Evolutionary conservation across 225 moss, liverwort and hornwort species (phyloP).

Genomic region (Asterella californica): DNA sequence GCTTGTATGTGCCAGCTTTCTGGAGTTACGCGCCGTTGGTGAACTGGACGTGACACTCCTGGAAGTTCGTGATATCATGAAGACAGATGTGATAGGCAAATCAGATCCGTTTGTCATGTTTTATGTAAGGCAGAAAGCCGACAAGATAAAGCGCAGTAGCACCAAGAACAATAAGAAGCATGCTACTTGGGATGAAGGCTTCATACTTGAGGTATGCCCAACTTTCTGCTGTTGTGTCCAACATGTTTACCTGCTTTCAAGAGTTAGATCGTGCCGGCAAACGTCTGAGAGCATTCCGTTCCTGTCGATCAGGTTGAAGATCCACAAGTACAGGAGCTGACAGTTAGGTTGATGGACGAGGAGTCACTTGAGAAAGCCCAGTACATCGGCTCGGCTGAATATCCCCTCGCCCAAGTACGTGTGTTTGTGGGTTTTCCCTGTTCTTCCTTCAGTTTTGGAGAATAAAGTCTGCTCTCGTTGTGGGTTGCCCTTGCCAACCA

Average conservation of each 20-base stretch:
- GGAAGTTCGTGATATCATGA: constrained; percentile 68
- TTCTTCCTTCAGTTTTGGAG: neutral
- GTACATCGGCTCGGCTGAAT: constrained; percentile 58
- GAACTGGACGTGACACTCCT: constrained; percentile 63
- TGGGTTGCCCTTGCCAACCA: no score
- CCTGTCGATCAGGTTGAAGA: constrained; percentile 99
- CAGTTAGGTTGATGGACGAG: constrained; percentile 87
- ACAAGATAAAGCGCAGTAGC: constrained; percentile 63
- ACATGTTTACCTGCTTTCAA: no score
- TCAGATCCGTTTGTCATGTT: constrained; percentile 78
- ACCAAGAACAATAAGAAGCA: constrained; percentile 55
- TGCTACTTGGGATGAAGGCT: constrained; percentile 77
- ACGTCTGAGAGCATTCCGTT: no score
- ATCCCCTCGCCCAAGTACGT: constrained; percentile 44
- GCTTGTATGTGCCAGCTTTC: constrained; percentile 41
- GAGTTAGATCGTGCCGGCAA: no score
- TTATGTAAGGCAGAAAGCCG: constrained; percentile 69
- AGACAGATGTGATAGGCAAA: constrained; percentile 73
- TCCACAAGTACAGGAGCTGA: constrained; percentile 47
- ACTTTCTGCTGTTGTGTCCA: no score
- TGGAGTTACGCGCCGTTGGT: constrained; percentile 70
- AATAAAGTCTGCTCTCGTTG: no score
- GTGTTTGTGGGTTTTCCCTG: neutral
- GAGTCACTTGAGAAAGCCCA: constrained; percentile 68
- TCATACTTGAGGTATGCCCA: constrained; percentile 58